A percentile compares a stretch with the other conserved stretches of the same genome.
Conservation (phyloP, 2,329 filamentous ascomycete genomes). For the Dendrostoma leiphaemia region DNA sequence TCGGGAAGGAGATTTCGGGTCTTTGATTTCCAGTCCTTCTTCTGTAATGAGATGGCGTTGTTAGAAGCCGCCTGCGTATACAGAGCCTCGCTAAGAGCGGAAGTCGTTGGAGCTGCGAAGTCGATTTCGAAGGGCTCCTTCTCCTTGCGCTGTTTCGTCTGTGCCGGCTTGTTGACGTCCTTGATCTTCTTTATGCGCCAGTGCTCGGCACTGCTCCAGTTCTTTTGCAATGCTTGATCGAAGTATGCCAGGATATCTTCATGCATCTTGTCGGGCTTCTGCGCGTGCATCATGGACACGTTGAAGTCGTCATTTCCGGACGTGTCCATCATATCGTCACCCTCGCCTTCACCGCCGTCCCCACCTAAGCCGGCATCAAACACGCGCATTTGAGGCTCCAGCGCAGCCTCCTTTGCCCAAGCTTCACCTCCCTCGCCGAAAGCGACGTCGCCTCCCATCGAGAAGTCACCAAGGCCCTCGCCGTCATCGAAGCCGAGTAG, state of each 20-base stretch:
- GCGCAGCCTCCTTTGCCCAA: slow-evolving; percentile 87
- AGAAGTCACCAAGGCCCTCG: slow-evolving; percentile 71
- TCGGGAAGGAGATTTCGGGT: slow-evolving; percentile 90
- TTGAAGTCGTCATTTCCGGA: slow-evolving; percentile 68
- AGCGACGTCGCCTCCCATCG: slow-evolving; percentile 68
- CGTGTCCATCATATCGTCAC: slow-evolving; percentile 58
- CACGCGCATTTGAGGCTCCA: slow-evolving; percentile 82
- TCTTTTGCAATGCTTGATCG: slow-evolving; percentile 92
- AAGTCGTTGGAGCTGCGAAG: slow-evolving; percentile 74
- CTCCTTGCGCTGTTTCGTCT: slow-evolving; percentile 74
- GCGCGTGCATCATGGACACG: slow-evolving; percentile 71
- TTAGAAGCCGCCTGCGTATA: slow-evolving; percentile 81
- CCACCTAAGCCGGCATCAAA: slow-evolving; percentile 63
- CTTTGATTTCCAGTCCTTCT: slow-evolving; percentile 94
- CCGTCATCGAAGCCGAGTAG: slow-evolving; percentile 79
- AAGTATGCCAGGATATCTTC: slow-evolving; percentile 98
- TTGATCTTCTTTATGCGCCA: slow-evolving; percentile 97
- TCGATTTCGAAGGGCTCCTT: slow-evolving; percentile 97
- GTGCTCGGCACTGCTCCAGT: slow-evolving; percentile 97
- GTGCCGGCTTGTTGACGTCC: slow-evolving; percentile 63
- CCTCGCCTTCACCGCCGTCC: slow-evolving; percentile 51
- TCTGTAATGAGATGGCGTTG: slow-evolving; percentile 78
- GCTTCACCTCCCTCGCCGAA: slow-evolving; percentile 96
- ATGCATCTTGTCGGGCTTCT: slow-evolving; percentile 68
- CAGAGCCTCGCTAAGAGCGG: slow-evolving; percentile 69